phyloP scores from a whole-genome alignment of 345 rosid species.

The Anastatica hierochuntica region DNA sequence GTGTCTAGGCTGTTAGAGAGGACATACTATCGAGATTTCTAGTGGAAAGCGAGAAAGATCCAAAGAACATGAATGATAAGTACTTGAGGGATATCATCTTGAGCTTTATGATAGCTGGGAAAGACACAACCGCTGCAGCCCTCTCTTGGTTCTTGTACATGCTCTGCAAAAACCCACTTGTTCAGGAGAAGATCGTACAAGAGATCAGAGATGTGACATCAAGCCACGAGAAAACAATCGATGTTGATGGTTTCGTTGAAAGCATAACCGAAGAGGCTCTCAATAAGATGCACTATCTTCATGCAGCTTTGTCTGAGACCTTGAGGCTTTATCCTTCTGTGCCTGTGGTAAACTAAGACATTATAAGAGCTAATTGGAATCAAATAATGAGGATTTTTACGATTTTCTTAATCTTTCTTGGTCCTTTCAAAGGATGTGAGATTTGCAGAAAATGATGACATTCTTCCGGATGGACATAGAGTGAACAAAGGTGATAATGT shows the following conservation, averaged over 20 bases:
- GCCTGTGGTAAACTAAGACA: constrained; percentile 37
- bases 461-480: constrained; percentile 56
- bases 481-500: constrained; percentile 57
- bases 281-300: constrained; percentile 67
- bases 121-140: constrained; percentile 49
- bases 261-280: constrained; percentile 35
- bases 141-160: constrained; percentile 68
- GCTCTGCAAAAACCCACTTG: constrained; percentile 60
- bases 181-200: constrained; percentile 53
- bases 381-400: background rate
- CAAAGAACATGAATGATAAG: constrained; percentile 45
- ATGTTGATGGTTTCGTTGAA: constrained; percentile 30
- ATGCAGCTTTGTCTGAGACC: constrained; percentile 68
- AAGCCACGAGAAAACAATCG: constrained; percentile 9
- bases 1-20: constrained; percentile 39
- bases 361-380: background rate
- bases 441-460: constrained; percentile 48
- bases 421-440: constrained; percentile 42
- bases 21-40: constrained; percentile 63
- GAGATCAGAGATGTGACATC: constrained; percentile 42
- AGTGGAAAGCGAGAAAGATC: constrained; percentile 47
- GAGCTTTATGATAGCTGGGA: constrained; percentile 64
- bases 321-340: constrained; percentile 59
- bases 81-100: constrained; percentile 61
- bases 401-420: no score